Percentiles rank a stretch among this genome's conserved stretches.
Conservation (phyloP, 768 basidiomycete species). For the Boletus pseudo-olivaceus region DNA sequence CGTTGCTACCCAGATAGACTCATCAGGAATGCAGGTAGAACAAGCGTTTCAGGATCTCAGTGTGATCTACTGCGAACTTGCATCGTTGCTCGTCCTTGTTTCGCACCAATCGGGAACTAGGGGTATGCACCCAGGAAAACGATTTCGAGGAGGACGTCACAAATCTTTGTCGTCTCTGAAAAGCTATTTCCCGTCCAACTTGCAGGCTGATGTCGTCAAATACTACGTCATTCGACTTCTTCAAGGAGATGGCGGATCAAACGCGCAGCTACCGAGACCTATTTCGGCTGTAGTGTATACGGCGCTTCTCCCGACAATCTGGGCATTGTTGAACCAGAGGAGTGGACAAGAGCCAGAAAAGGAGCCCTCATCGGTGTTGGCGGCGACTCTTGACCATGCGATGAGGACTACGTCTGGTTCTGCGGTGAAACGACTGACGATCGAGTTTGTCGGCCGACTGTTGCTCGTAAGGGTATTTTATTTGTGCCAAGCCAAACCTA, state of each 20-base stretch:
- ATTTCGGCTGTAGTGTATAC: conserved; percentile 58
- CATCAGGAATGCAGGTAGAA: conserved; percentile 46
- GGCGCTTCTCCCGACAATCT: conserved; percentile 72
- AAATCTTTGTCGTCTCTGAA: conserved; percentile 20
- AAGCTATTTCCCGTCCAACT: conserved; percentile 20
- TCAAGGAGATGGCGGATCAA: conserved; percentile 42
- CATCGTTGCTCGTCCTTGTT: conserved; percentile 55
- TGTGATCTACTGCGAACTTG: conserved; percentile 74
- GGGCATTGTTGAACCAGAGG: conserved; percentile 62
- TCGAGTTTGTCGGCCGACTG: conserved; percentile 73
- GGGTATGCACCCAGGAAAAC: conserved; percentile 6
- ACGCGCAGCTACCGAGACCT: conserved; percentile 44
- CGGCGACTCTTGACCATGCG: conserved; percentile 65
- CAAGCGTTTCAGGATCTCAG: conserved; percentile 68
- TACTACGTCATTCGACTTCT: conserved; percentile 61
- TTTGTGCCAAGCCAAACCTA: neutral
- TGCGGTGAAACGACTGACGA: conserved; percentile 58
- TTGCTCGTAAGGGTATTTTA: conserved; percentile 58
- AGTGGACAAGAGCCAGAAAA: conserved; percentile 19
- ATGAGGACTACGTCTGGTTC: conserved; percentile 55
- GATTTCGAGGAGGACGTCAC: conserved; percentile 4
- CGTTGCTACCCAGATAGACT: neutral
- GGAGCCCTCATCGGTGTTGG: conserved; percentile 34
- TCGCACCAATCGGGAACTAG: conserved; percentile 14
- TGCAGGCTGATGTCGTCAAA: conserved; percentile 51